Evolutionary conservation across 352 stramenopile species (phyloP).

Genomic region (Plasmopara halstedii): DNA sequence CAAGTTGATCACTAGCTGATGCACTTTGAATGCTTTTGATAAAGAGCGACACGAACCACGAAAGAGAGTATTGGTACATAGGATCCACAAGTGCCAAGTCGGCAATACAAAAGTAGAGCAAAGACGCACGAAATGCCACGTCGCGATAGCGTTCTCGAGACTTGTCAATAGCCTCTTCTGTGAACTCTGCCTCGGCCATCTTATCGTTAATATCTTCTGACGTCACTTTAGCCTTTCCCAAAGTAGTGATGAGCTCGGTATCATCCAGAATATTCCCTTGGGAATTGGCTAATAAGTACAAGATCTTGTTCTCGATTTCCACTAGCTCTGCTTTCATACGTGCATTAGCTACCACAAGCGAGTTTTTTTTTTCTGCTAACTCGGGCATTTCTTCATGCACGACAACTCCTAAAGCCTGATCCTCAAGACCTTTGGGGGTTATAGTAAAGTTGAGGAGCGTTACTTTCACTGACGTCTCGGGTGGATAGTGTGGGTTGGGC

Average conservation of each 20-base stretch:
- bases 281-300: constrained; percentile 90
- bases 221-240: constrained; percentile 88
- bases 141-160: constrained; percentile 84
- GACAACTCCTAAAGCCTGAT: constrained; percentile 88
- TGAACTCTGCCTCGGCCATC: constrained; percentile 88
- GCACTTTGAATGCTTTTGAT: constrained; percentile 82
- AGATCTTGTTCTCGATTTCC: constrained; percentile 91
- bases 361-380: constrained; percentile 91
- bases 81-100: constrained; percentile 87
- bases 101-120: constrained; percentile 91
- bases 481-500: constrained; percentile 89
- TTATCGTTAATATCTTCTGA: constrained; percentile 91
- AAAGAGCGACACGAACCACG: constrained; percentile 91
- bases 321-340: constrained; percentile 89
- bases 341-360: constrained; percentile 86
- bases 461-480: constrained; percentile 90
- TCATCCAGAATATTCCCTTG: constrained; percentile 92
- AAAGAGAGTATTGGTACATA: constrained; percentile 93
- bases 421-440: constrained; percentile 84
- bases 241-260: constrained; percentile 88
- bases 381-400: constrained; percentile 92
- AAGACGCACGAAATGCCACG: constrained; percentile 83
- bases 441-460: constrained; percentile 92
- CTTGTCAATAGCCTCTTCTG: constrained; percentile 88
- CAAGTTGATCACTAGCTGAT: constrained; percentile 77